phyloP scores from a whole-genome alignment of 148 eudicot species.

The Rhododendron mucronatum region DNA sequence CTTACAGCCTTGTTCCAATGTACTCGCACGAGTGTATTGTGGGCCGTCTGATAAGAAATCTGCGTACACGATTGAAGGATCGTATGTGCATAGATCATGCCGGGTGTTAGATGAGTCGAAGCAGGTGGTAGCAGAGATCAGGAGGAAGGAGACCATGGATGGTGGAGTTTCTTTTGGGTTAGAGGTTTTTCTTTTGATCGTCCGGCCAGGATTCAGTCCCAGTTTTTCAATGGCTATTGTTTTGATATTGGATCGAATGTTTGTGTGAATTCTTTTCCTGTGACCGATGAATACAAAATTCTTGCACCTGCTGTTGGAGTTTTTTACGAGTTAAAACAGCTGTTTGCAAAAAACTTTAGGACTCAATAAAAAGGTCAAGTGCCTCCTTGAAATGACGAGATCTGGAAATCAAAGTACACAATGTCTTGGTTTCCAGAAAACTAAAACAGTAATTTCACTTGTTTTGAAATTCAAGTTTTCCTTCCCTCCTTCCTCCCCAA shows the following conservation, averaged over 20 bases:
- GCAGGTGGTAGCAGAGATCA: slow-evolving; percentile 64
- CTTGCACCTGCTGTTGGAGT: not conserved
- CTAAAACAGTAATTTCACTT: not conserved
- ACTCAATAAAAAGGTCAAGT: not conserved
- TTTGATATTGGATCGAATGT: slow-evolving; percentile 69
- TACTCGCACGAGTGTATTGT: slow-evolving; percentile 45
- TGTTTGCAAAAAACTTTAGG: not conserved
- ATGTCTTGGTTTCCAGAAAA: not conserved
- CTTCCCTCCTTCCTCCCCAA: not conserved
- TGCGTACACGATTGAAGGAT: slow-evolving; percentile 60
- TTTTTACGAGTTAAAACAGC: not conserved
- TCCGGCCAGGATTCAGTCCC: slow-evolving; percentile 48
- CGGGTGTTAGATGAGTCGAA: slow-evolving; percentile 48
- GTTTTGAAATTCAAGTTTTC: not conserved
- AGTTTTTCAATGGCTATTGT: slow-evolving; percentile 67
- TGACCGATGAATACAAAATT: not conserved
- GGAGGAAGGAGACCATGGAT: slow-evolving; percentile 50
- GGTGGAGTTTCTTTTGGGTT: slow-evolving; percentile 58
- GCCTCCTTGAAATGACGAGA: not conserved
- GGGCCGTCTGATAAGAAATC: slow-evolving; percentile 25
- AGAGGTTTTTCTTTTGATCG: slow-evolving; percentile 69
- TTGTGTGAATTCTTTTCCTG: too few relatives aligned
- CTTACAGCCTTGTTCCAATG: slow-evolving; percentile 24
- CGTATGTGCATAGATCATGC: slow-evolving; percentile 53
- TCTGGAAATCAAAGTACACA: not conserved